phyloP scores from a whole-genome alignment of 306 rosid species.

The Castanea crenata region DNA sequence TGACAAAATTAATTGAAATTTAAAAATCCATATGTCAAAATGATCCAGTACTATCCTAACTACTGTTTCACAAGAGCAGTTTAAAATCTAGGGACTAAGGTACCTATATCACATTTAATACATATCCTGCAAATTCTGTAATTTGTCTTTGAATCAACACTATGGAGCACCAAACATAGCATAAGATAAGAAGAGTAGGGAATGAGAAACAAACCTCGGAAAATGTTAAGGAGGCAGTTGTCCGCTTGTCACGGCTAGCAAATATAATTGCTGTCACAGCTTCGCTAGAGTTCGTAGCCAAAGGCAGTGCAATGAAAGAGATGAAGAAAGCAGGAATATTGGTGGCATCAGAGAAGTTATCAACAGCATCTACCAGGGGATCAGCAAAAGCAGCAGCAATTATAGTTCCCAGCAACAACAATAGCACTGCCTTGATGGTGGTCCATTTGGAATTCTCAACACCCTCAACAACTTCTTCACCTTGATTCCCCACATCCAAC shows the following conservation, averaged over 20 bases:
- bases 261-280: constrained; percentile 87
- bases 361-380: constrained; percentile 89
- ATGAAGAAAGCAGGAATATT: constrained; percentile 91
- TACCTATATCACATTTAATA: neutral
- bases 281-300: constrained; percentile 93
- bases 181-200: neutral
- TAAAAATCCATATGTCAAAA: neutral
- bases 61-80: neutral
- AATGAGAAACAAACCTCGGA: constrained; percentile 69
- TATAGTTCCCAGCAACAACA: constrained; percentile 63
- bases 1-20: neutral
- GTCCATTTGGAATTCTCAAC: constrained; percentile 35
- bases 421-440: constrained; percentile 54
- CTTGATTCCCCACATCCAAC: constrained; percentile 45
- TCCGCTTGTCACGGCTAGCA: constrained; percentile 78
- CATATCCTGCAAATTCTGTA: neutral
- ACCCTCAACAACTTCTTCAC: constrained; percentile 48
- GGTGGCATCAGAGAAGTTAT: constrained; percentile 86
- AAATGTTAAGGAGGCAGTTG: constrained; percentile 81
- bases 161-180: neutral
- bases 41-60: neutral
- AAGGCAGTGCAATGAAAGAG: constrained; percentile 79
- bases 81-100: neutral
- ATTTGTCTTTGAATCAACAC: neutral
- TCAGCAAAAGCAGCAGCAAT: constrained; percentile 86